phyloP scores from a whole-genome alignment of 2,329 filamentous ascomycete genomes.

The Westerdykella ornata region DNA sequence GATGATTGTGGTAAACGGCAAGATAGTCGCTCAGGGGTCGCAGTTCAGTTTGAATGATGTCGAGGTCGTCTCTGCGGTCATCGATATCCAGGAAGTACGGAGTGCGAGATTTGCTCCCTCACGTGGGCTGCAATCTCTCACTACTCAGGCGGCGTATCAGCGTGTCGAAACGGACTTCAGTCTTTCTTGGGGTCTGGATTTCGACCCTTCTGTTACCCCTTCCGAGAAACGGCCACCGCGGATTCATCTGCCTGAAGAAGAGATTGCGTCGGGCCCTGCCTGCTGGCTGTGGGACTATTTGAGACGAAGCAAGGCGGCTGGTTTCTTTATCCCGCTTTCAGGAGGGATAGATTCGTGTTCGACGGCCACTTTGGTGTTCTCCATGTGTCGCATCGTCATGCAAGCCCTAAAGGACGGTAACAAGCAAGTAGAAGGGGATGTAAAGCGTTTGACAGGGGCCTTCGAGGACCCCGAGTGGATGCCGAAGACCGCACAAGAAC shows the following conservation, averaged over 20 bases:
- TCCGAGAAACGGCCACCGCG: slow-evolving; percentile 43
- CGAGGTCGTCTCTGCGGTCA: slow-evolving; percentile 49
- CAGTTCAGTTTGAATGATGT: slow-evolving; percentile 58
- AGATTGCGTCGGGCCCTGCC: slow-evolving; percentile 57
- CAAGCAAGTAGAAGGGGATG: slow-evolving; percentile 50
- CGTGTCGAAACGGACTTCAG: slow-evolving; percentile 42
- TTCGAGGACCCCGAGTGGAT: slow-evolving; percentile 44
- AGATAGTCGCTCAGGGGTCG: slow-evolving; percentile 57
- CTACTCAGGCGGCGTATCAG: slow-evolving; percentile 41
- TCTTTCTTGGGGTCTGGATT: slow-evolving; percentile 40
- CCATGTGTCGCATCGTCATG: slow-evolving; percentile 53
- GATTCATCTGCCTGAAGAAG: slow-evolving; percentile 58
- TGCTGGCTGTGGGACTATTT: slow-evolving; percentile 63
- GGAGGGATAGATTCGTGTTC: slow-evolving; percentile 58
- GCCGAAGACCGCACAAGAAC: slow-evolving; percentile 53
- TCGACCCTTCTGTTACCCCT: slow-evolving; percentile 43
- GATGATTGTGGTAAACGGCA: slow-evolving; percentile 59
- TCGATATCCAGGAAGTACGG: slow-evolving; percentile 63
- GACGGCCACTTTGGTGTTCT: slow-evolving; percentile 45
- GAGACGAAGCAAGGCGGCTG: slow-evolving; percentile 46
- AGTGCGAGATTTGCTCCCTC: slow-evolving; percentile 52
- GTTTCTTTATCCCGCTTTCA: slow-evolving; percentile 52
- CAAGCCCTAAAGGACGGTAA: slow-evolving; percentile 47
- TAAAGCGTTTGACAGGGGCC: slow-evolving; percentile 48
- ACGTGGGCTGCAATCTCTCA: slow-evolving; percentile 52